These are phyloP conservation scores for Mesembryanthemum crystallinum DNA, from an alignment of 148 eudicot species.

Conservation along the genomic window DNA sequence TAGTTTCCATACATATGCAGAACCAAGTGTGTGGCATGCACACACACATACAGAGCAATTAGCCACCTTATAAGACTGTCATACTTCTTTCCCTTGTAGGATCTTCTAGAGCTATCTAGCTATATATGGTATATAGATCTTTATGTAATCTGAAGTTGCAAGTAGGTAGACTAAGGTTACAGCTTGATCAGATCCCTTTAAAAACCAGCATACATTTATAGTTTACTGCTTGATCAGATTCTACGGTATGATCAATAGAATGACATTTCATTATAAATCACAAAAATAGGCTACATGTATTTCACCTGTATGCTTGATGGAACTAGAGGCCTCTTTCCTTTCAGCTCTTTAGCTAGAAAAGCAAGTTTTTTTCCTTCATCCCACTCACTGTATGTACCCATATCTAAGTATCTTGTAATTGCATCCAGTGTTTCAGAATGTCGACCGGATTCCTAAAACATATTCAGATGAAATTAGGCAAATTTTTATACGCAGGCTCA, in stretches of 20 bases:
- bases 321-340: conserved; percentile 87
- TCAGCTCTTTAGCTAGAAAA: conserved; percentile 74
- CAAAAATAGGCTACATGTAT: not conserved
- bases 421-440: conserved; percentile 87
- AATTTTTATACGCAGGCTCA: conserved; percentile 1
- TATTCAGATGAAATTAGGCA: conserved; percentile 10
- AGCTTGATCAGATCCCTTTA: too few species aligned
- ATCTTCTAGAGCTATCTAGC: not conserved
- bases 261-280: not conserved
- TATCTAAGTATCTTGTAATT: conserved; percentile 67
- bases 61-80: not conserved
- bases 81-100: not conserved
- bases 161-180: not conserved
- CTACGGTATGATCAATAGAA: not conserved
- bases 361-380: conserved; percentile 75
- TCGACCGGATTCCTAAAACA: conserved; percentile 71
- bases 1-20: not conserved
- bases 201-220: too few species aligned
- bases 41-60: not conserved
- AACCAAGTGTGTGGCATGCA: not conserved
- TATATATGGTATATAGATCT: not conserved
- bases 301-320: conserved; percentile 66
- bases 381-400: conserved; percentile 87
- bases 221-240: not conserved
- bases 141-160: not conserved